These are phyloP conservation scores for Oryza longistaminata DNA, from an alignment of 176 grass and related monocot species.

Conservation along the genomic window DNA sequence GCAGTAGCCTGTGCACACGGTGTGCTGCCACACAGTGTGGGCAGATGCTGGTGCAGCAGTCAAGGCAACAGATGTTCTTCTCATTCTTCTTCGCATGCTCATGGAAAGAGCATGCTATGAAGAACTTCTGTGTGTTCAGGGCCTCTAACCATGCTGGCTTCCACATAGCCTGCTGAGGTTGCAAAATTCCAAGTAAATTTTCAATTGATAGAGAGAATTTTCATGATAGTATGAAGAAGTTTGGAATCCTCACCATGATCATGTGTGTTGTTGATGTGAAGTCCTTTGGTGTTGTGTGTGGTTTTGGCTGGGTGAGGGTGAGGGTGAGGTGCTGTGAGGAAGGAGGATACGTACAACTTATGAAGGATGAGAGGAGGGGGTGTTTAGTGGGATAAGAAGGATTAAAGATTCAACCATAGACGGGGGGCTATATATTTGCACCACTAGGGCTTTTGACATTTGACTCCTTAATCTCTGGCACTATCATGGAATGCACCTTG, in stretches of 20 bases:
- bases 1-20: constrained; percentile 80
- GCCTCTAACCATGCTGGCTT: constrained; percentile 96
- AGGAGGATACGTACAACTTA: constrained; percentile 37
- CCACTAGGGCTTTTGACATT: constrained; percentile 45
- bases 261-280: constrained; percentile 40
- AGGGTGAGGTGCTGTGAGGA: constrained; percentile 37
- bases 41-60: constrained; percentile 97
- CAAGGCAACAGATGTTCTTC: constrained; percentile 96
- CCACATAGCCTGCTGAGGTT: constrained; percentile 61
- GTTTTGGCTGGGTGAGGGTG: constrained; percentile 21
- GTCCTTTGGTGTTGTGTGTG: constrained; percentile 27
- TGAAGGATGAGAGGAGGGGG: constrained; percentile 51
- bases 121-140: constrained; percentile 77
- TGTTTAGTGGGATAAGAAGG: constrained; percentile 45
- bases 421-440: constrained; percentile 51
- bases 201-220: constrained; percentile 29
- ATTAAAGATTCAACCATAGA: constrained; percentile 38
- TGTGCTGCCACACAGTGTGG: constrained; percentile 81
- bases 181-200: constrained; percentile 34
- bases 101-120: constrained; percentile 71
- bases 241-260: constrained; percentile 72
- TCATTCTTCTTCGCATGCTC: constrained; percentile 93
- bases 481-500: constrained; percentile 52
- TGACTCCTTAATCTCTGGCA: constrained; percentile 64
- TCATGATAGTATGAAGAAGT: constrained; percentile 15